Evolutionary conservation across 106 monocot species (phyloP), one percentile per base, ranked within the genome.

Genomic region (Ottelia alismoides): DNA sequence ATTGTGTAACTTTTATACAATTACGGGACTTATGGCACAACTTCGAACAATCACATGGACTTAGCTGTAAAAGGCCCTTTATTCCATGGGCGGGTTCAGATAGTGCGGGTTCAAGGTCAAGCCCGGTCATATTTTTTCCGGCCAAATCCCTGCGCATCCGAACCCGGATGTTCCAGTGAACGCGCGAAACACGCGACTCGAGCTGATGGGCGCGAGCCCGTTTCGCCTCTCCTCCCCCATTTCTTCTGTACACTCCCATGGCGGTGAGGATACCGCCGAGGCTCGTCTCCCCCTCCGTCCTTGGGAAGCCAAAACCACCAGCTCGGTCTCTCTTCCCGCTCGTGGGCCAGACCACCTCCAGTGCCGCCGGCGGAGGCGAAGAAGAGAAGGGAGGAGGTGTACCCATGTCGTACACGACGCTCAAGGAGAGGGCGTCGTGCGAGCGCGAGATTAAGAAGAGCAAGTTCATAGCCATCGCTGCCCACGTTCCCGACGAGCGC

Each of bases 401-500:
- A 23, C 81, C 73, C 28, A 44, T 65, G 56, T 68, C 78, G 50
- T 96, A 79, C 66, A 88, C 80, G 55, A 81, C 84, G 22, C 69
- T 88, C 24, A 77, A 55, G 29, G 75, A 81, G 1, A 63, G 78
- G 20, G 78, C 64, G 18, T 72, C 46, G 31, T 84, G 57, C 74
- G 84, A 78, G 68, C 66, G 63, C 20, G 94, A 85, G 71, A 76
- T 88, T 32, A 94, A 94, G 74, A 63, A 63, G 55, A 88, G 94
- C 78, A 88, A 85, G 67, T 96, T 94, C 71, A 72, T 81, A 30
- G 87, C 93, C 61, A 60, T 96, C 35, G 94, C 94, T 12, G 57
- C 78, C 16, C 88, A 80, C 20, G 53, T 84, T 60, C 46, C 78
- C 59, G 77, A 84, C 70, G 93, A 81, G 68, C 62, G 65, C n/a